Base-by-base conservation (phyloP, 2,329 filamentous ascomycete species). In the Curvularia sp. region DNA sequence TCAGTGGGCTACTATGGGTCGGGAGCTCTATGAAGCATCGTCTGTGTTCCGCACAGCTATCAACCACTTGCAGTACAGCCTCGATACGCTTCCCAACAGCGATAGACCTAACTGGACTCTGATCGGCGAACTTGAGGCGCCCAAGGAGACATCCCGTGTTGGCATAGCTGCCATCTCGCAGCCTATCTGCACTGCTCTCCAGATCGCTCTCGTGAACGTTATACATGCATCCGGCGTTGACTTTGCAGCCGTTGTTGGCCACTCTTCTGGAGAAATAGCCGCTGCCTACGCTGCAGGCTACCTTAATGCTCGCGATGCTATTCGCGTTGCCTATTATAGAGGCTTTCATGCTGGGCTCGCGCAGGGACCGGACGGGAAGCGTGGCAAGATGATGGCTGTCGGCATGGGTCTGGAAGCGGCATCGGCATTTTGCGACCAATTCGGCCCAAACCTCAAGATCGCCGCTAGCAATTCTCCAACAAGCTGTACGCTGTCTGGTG, bases 141-240 rank as follows among this genome's bases (percentile, higher is more conserved):
- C 28, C 7, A 12, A 30, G 12, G 28, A 30, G 28, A 8, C 28
- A 7, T 30, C 28, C 2, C 28, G 28, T 8, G 7, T 30, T 56
- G 55, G 3, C 19, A 57, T 70, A 46, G 62, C 69, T 0, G 55
- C 63, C 1, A 36, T 73, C 5, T 64, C 72, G 2, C 76, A 78
- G 47, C 63, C 74, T 1, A 53, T 78, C 2, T 77, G 71, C 2
- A 30, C 28, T 12, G 28, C 28, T 5, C 7, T 30, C 12, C 28
- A 30, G 28, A 30, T 30, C 7, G 28, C 28, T 8, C 12, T 30
- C 7, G 7, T 7, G 7, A 12, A 30, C 12, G 7, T 30, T 30
- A 7, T 30, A 30, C 12, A 7, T 8, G 7, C 7, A 7, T 30
- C 28, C 7, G 28, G 28, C 7, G 28, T 30, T 12, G 7, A 12